Percentiles rank a stretch among this genome's conserved stretches.
phyloP scores from a whole-genome alignment of 768 basidiomycete species.

The Amanita phalloides region DNA sequence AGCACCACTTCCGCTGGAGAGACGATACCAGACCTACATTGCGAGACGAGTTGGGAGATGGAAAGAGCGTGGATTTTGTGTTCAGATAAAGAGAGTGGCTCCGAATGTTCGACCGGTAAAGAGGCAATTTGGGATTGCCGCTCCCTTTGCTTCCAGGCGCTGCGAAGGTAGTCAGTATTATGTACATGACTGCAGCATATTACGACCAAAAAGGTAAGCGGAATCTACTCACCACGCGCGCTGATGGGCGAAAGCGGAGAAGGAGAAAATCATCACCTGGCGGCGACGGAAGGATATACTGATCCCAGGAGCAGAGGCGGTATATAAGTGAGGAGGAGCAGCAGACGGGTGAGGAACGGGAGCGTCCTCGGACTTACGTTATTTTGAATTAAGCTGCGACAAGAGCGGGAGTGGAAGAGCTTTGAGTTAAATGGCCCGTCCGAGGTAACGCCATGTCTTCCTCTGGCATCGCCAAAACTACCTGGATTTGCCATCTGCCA shows the following conservation, averaged over 20 bases:
- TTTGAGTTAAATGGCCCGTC: slow-evolving; percentile 3
- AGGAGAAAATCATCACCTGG: slow-evolving; percentile 24
- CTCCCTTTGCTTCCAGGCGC: slow-evolving; percentile 33
- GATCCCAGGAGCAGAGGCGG: slow-evolving; percentile 2
- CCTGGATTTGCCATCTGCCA: slow-evolving; percentile 4
- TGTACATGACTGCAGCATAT: neutral
- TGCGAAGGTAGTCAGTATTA: slow-evolving; percentile 11
- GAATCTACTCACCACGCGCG: slow-evolving; percentile 26
- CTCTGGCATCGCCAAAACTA: slow-evolving; percentile 3
- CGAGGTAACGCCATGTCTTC: slow-evolving; percentile 6
- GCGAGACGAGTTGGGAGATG: slow-evolving; percentile 31
- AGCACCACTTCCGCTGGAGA: slow-evolving; percentile 32
- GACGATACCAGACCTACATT: slow-evolving; percentile 30
- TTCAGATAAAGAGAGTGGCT: slow-evolving; percentile 32
- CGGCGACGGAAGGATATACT: slow-evolving; percentile 13
- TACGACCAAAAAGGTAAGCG: neutral
- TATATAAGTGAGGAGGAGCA: slow-evolving; percentile 3
- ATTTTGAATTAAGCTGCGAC: slow-evolving; percentile 6
- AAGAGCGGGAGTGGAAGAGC: slow-evolving; percentile 2
- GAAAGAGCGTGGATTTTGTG: slow-evolving; percentile 39
- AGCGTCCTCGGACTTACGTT: slow-evolving; percentile 7
- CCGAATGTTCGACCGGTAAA: slow-evolving; percentile 25
- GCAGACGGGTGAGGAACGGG: neutral
- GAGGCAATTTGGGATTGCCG: slow-evolving; percentile 32
- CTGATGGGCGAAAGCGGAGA: slow-evolving; percentile 25